Base-by-base conservation (phyloP, 2,329 filamentous ascomycete species). In the Ophidiomyces ophidiicola region DNA sequence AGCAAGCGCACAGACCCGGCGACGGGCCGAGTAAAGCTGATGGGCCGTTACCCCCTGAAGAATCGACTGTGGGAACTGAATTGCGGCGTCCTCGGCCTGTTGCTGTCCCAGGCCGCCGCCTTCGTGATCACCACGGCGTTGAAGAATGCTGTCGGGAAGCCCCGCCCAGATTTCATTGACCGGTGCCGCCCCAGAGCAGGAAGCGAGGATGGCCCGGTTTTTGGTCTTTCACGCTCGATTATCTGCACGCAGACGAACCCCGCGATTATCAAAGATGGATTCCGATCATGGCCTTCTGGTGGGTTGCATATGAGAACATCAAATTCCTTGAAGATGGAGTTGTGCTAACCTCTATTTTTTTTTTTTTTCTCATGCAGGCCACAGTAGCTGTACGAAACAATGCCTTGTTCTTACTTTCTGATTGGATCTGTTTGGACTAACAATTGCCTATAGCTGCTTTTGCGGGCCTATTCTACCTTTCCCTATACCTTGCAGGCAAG, bases 51-150 rank as follows among this genome's bases (percentile, higher is more conserved):
- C 49, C 60, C 66, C 26, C 64, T 70, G 48, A 69, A 70, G 49
- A 70, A 74, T 47, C 61, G 72, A 14, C 51, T 76, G n/a, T 76
- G 72, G 72, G 71, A 76, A 53, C 57, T 76, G 49, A 76, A 76
- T 49, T 75, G 72, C 48, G 72, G 72, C 2, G 64, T 75, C 7
- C 52, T 76, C 18, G 72, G 72, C n/a, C 54, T 76, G 41, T 51
- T 70, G 11, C 53, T 76, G 28, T 66, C 69, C 21, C 67, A 72
- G 41, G 68, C 62, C 10, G 56, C 68, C n/a, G 66, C 70, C 0
- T 76, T 75, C 50, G 65, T 72, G 15, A 70, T 76, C 34, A 76
- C 72, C 3, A 68, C 69, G 25, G 67, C 65, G 3, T 50, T 76
- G 49, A 76, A 76, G 54, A 75, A 71, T 49, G 67, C 71, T 2